These are phyloP conservation scores for Dactylellina sp. DNA, from an alignment of 2,329 filamentous ascomycete species.

Conservation along the genomic window DNA sequence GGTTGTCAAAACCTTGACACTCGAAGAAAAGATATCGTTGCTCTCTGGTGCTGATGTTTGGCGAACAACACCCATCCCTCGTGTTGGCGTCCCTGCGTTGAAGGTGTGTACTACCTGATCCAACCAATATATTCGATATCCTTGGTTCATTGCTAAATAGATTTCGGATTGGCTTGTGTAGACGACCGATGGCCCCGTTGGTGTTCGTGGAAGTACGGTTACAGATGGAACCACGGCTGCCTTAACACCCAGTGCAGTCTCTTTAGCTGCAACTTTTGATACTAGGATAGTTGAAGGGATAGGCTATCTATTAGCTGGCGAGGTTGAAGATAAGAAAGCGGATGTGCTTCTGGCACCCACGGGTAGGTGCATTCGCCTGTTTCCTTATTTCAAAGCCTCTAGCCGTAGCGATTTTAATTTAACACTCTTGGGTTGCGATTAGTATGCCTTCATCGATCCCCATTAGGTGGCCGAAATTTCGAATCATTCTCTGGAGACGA, in stretches of 20 bases:
- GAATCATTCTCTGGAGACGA: conserved; percentile 71
- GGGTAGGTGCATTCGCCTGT: conserved; percentile 31
- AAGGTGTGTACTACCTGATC: conserved; percentile 58
- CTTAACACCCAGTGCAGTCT: conserved; percentile 61
- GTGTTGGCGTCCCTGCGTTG: conserved; percentile 60
- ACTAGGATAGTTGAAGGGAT: conserved; percentile 59
- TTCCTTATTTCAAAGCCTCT: neutral
- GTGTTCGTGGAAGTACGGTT: conserved; percentile 60
- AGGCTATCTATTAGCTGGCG: conserved; percentile 60
- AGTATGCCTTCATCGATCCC: conserved; percentile 65
- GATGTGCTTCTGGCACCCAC: conserved; percentile 61
- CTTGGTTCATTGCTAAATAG: too few relatives aligned
- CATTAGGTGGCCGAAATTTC: conserved; percentile 71
- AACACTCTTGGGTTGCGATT: conserved; percentile 51
- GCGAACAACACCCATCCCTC: conserved; percentile 60
- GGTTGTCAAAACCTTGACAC: conserved; percentile 60
- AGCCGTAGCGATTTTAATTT: conserved; percentile 3
- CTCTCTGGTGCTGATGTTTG: conserved; percentile 61
- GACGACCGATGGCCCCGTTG: conserved; percentile 62
- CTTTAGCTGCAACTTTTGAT: conserved; percentile 62
- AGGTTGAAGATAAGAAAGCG: conserved; percentile 61
- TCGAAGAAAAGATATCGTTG: conserved; percentile 62
- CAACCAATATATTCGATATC: neutral
- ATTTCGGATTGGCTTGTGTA: conserved; percentile 15
- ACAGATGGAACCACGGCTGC: conserved; percentile 61